Conservation (phyloP, 768 basidiomycete genomes). For the Pleurotus salmoneostramineus region DNA sequence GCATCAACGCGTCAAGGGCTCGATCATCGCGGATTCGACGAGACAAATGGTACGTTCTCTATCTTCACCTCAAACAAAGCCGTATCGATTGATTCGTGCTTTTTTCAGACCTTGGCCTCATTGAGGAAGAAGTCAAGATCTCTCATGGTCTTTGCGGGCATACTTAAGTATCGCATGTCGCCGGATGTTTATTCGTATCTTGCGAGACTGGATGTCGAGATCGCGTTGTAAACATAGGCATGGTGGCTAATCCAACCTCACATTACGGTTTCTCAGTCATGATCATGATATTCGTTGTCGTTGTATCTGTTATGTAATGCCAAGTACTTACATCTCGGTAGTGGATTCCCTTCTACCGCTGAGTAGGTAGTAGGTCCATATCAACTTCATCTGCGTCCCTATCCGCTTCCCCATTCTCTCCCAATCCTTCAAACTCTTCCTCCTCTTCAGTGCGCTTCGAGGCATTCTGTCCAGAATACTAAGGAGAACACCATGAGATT, state of each 20-base stretch:
- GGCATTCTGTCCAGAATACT: not conserved
- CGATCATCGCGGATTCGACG: constrained; percentile 67
- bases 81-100: constrained; percentile 8
- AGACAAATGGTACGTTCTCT: constrained; percentile 63
- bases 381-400: constrained; percentile 18
- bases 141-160: constrained; percentile 84
- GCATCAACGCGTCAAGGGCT: constrained; percentile 72
- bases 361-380: constrained; percentile 32
- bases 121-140: constrained; percentile 80
- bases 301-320: not conserved
- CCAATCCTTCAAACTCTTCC: not conserved
- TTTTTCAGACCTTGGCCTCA: constrained; percentile 52
- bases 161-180: constrained; percentile 86
- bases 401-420: not conserved
- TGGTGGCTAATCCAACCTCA: not conserved
- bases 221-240: constrained; percentile 49
- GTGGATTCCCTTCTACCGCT: constrained; percentile 29
- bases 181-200: constrained; percentile 89
- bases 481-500: too few species aligned
- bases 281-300: not conserved
- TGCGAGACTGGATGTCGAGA: constrained; percentile 81
- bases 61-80: not conserved
- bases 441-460: not conserved
- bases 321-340: too few species aligned
- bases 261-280: not conserved